These are phyloP conservation scores for Gossypium schwendimanii DNA, from an alignment of 441 rosid genomes.

Conservation along the genomic window DNA sequence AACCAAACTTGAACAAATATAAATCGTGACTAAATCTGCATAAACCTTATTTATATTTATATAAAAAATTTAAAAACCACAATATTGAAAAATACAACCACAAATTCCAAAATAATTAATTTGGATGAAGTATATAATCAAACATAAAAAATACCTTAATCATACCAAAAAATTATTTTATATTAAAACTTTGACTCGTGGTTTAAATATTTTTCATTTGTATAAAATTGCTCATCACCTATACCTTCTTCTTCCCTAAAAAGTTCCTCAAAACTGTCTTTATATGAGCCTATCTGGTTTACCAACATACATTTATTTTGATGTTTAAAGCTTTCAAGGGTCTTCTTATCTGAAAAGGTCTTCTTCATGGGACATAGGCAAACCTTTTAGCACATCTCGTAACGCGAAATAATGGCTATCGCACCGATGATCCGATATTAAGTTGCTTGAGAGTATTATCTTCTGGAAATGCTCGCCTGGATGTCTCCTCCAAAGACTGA, in stretches of 20 bases:
- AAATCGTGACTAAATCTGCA: too few species aligned
- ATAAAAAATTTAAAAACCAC: too few species aligned
- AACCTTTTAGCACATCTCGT: constrained; percentile 79
- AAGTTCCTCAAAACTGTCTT: not conserved
- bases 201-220: too few species aligned
- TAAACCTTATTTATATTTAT: too few species aligned
- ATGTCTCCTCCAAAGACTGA: constrained; percentile 66
- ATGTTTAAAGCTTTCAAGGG: not conserved
- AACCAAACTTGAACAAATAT: too few species aligned
- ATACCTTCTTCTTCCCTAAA: not conserved
- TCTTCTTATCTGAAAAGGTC: constrained; percentile 23
- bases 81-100: too few species aligned
- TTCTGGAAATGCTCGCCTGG: constrained; percentile 82
- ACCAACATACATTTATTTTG: not conserved
- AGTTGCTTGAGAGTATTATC: constrained; percentile 71
- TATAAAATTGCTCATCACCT: too few species aligned
- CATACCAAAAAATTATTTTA: too few species aligned
- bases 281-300: not conserved
- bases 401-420: constrained; percentile 81
- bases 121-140: too few species aligned
- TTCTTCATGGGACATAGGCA: constrained; percentile 44
- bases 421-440: constrained; percentile 80
- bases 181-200: too few species aligned
- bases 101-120: too few species aligned
- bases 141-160: too few species aligned